A percentile compares a stretch with the other conserved stretches of the same genome.
These are phyloP conservation scores for Stylosanthes scabra DNA, from an alignment of 331 rosid genomes.

Conservation along the genomic window DNA sequence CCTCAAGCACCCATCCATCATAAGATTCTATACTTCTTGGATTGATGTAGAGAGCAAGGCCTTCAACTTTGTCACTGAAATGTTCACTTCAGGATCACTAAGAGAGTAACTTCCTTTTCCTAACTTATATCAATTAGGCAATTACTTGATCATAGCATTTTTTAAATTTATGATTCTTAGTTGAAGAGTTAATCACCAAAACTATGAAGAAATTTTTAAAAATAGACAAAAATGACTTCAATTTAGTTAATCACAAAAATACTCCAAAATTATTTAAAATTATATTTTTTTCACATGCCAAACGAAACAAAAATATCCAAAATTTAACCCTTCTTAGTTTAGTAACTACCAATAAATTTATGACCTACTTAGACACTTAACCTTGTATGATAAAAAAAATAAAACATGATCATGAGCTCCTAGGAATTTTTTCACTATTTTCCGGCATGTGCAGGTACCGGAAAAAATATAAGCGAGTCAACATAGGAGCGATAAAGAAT, in stretches of 20 bases:
- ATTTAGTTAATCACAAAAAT: too few relatives aligned
- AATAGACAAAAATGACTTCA: too few relatives aligned
- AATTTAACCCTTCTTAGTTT: too few relatives aligned
- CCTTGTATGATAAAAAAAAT: neutral
- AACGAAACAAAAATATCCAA: too few relatives aligned
- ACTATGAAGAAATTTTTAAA: too few relatives aligned
- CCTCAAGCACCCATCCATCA: slow-evolving; percentile 83
- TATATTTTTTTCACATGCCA: too few relatives aligned
- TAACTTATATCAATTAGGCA: slow-evolving; percentile 30
- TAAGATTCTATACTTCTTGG: slow-evolving; percentile 93
- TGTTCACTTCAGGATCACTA: slow-evolving; percentile 94
- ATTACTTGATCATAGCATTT: slow-evolving; percentile 33
- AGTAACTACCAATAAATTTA: neutral
- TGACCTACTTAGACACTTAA: neutral
- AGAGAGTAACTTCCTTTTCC: slow-evolving; percentile 84
- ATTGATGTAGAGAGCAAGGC: slow-evolving; percentile 75
- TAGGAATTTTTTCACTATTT: neutral
- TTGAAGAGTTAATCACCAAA: too few relatives aligned
- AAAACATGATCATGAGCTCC: neutral
- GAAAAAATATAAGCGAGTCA: slow-evolving; percentile 64
- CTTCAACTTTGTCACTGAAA: slow-evolving; percentile 92
- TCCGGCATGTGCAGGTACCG: slow-evolving; percentile 61
- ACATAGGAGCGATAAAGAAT: slow-evolving; percentile 71
- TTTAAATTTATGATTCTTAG: neutral
- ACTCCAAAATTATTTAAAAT: too few relatives aligned